Conservation (phyloP, 768 basidiomycete species). For the Termitomyces sp. region DNA sequence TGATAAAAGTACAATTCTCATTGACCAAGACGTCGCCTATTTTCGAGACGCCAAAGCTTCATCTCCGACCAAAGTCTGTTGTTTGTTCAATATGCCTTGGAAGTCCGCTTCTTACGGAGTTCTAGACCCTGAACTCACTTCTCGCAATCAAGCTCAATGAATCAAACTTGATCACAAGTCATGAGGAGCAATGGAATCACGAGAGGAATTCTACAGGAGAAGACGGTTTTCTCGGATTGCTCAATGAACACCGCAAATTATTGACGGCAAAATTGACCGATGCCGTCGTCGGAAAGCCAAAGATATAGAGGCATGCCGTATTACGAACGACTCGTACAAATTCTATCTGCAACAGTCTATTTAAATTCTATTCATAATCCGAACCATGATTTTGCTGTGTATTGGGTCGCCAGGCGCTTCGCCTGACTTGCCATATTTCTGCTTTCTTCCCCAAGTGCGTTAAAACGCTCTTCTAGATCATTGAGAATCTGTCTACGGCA, state of each 20-base stretch:
- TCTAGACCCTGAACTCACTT: neutral
- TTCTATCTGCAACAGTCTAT: neutral
- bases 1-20: neutral
- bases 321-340: neutral
- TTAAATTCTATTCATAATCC: slow-evolving; percentile 24
- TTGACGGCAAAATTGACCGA: neutral
- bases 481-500: slow-evolving; percentile 51
- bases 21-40: neutral
- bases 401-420: slow-evolving; percentile 56
- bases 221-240: neutral
- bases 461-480: slow-evolving; percentile 57
- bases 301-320: neutral
- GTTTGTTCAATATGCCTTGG: neutral
- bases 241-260: neutral
- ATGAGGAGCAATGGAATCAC: slow-evolving; percentile 1
- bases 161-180: neutral
- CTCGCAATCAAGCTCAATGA: neutral
- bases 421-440: slow-evolving; percentile 65
- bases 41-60: neutral
- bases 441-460: slow-evolving; percentile 61
- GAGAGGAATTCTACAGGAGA: neutral
- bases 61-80: neutral
- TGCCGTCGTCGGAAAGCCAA: neutral
- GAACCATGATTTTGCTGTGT: slow-evolving; percentile 65
- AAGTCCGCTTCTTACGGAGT: neutral